Conservation (phyloP, 257 asterid genomes). For the Fraxinus anomala region DNA sequence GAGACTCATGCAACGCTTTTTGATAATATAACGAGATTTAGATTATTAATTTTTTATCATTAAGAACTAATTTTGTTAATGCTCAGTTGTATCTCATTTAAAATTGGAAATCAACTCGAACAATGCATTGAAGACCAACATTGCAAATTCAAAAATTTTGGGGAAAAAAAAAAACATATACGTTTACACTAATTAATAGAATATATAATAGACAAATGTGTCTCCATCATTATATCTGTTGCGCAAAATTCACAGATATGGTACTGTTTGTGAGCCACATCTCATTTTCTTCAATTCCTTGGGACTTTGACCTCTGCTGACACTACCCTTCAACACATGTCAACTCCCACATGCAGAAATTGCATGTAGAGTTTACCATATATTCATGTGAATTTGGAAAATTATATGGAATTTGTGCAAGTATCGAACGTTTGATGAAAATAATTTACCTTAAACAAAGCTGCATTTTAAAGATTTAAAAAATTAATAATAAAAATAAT, state of each 20-base stretch:
- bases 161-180: neutral
- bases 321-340: constrained; percentile 10
- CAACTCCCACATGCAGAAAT: neutral
- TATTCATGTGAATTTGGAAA: constrained; percentile 6
- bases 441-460: neutral
- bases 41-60: too few relatives aligned
- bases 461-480: neutral
- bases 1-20: too few relatives aligned
- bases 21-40: too few relatives aligned
- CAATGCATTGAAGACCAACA: neutral
- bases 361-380: neutral
- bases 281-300: constrained; percentile 16
- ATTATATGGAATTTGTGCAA: neutral
- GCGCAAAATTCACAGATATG: constrained; percentile 16
- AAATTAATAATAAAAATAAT: too few relatives aligned
- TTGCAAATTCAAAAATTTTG: neutral
- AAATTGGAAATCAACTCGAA: neutral
- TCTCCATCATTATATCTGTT: constrained; percentile 20
- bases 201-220: neutral
- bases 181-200: neutral
- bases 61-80: too few relatives aligned
- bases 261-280: constrained; percentile 26
- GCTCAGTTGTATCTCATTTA: too few relatives aligned
- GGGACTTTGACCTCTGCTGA: constrained; percentile 30
- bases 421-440: too few relatives aligned